Base-by-base conservation (phyloP, 257 asterid genomes). In the Salvia miltiorrhiza region DNA sequence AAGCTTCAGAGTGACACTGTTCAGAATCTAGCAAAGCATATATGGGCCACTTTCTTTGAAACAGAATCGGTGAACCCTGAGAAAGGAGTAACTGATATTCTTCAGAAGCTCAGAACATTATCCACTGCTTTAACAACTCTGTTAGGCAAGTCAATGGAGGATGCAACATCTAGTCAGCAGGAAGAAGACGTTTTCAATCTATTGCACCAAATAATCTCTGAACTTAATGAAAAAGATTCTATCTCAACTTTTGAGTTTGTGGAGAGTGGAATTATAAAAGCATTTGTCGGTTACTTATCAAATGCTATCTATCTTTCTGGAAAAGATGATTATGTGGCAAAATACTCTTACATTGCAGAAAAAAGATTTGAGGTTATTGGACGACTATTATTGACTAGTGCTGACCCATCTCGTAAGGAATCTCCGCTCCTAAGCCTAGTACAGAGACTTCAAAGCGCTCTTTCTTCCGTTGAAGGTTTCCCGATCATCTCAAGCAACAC, bases 191-290 rank as follows among this genome's bases (percentile, higher is more conserved):
- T 86, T 45, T 80, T 71, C 72, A 73, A 47, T 67, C 63, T 89
- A 47, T 80, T 94, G 79, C 80, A 62, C 68, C 76, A 89, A 71
- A 85, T 94, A 58, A 63, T 94, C 82, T 87, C 82, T 8, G 84
- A 81, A 80, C 86, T 94, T 55, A 81, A 79, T 69, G 95, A 87
- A 24, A 80, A 80, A 72, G 91, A 85, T 59, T 80, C 88, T 55
- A 78, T 91, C 76, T 91, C 99, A 70, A 87, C 96, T 39, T 94
- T 94, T 78, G 99, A 94, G 84, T 91, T 94, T 80, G 89, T 94
- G 61, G 96, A 91, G 84, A 94, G 99, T 86, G 97, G 97, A 70
- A 81, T 89, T 49, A 76, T 83, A 32, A 87, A 83, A 69, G 83
- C 99, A 65, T 72, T 94, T 70, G 90, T 85, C 63, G 71, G 69